Evolutionary conservation across 257 asterid genomes (phyloP), one percentile per base, ranked within the genome.

Genomic region (Schizonepeta tenuifolia): DNA sequence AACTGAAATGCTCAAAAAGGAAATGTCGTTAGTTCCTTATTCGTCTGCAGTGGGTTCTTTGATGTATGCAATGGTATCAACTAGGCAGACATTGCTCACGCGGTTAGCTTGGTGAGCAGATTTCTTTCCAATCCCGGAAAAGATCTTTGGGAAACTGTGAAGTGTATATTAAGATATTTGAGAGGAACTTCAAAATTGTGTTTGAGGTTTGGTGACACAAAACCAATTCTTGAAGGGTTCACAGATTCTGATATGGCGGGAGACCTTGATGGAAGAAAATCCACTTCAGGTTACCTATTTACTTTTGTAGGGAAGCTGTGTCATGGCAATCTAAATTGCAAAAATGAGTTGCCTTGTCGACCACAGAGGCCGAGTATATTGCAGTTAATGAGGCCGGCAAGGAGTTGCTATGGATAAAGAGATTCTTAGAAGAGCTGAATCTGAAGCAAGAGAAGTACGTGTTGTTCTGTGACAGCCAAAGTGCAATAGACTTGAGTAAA

Each of bases 151-250:
- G 56, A 70, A 15, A 58, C 33, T 10, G 57, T 56, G 11, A 70
- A 70, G 36, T 22, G 66, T 12, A 58, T 58, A 15, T 7, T 58
- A 0, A 40, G 5, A 18, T 71, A 58, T 18, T 13, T 43, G 57
- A 59, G 50, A 40, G 68, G 67, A 18, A 71, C 75, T 40, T 9
- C 9, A 9, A 41, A 71, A 12, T 59, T 58, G 9, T 59, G 47
- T 24, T 60, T 58, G 41, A 40, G 21, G 2, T 65, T 65, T 44
- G 43, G 43, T 13, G 43, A 24, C 4, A 3, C 31, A 3, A 53
- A 53, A 0, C 4, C 14, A 20, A 9, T 53, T 53, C 59, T 53
- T 53, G 59, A 18, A 31, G 65, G 65, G 22, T 58, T 12, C 6
- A 7, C 21, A 28, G 43, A 58, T 58, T 9, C 22, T 1, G 43